phyloP scores from a whole-genome alignment of 306 rosid genomes.

The Medicago arabica region DNA sequence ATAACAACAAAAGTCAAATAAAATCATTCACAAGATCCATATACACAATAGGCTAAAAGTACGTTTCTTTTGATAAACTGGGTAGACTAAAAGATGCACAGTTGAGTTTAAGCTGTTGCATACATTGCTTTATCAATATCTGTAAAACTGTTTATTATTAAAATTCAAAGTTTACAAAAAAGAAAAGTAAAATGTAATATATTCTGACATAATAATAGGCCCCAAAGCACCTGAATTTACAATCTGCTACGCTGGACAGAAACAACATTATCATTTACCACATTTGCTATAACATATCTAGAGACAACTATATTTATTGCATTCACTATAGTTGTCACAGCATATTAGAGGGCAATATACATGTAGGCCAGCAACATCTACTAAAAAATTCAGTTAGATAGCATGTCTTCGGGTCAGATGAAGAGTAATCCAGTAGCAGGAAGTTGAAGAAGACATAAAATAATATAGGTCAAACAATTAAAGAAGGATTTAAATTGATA shows the following conservation, averaged over 20 bases:
- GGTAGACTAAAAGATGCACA: constrained; percentile 1
- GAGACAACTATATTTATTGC: neutral
- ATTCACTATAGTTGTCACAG: neutral
- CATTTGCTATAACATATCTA: neutral
- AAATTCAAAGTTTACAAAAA: too few relatives aligned
- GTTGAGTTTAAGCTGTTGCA: constrained; percentile 6
- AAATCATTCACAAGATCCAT: constrained; percentile 32
- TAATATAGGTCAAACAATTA: constrained; percentile 14
- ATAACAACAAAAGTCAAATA: constrained; percentile 35
- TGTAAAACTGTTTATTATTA: neutral
- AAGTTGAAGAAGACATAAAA: neutral
- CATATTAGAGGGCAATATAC: constrained; percentile 3
- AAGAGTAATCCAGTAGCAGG: neutral
- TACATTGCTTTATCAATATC: constrained; percentile 6
- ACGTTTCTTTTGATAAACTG: constrained; percentile 17
- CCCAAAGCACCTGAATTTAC: neutral
- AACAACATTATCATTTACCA: neutral
- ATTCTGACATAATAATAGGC: neutral
- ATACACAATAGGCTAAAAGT: constrained; percentile 31
- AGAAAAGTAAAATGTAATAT: too few relatives aligned
- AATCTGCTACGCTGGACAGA: neutral
- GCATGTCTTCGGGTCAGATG: constrained; percentile 18
- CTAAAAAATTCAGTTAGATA: neutral
- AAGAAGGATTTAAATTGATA: neutral
- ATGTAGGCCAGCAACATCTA: neutral